Conservation (phyloP, 208 protist species). For the Entamoeba histolytica region DNA sequence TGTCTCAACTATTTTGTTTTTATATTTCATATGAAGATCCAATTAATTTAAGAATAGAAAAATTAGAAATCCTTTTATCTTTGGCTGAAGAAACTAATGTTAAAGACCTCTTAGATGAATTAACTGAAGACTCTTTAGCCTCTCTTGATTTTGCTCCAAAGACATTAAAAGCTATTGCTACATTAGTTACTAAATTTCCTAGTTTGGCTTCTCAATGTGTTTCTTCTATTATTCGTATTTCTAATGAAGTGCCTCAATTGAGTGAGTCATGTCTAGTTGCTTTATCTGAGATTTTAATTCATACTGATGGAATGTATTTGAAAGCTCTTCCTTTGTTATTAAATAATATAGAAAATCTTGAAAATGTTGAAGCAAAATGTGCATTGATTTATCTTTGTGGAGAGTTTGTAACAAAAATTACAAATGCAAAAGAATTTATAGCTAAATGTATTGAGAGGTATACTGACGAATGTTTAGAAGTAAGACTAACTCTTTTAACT, state of each 20-base stretch:
- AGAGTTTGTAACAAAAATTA: neutral
- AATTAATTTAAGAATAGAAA: conserved; percentile 24
- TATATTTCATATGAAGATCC: conserved; percentile 25
- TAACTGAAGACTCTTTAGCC: neutral
- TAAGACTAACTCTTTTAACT: neutral
- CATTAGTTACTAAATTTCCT: neutral
- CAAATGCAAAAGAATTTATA: neutral
- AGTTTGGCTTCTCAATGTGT: neutral
- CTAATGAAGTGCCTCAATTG: neutral
- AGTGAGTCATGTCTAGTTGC: neutral
- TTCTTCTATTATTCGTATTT: neutral
- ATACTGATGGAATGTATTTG: neutral
- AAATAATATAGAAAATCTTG: neutral
- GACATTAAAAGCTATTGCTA: neutral
- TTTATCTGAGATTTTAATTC: neutral
- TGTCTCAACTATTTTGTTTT: neutral
- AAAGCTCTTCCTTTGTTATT: neutral
- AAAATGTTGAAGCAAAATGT: neutral
- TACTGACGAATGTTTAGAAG: neutral
- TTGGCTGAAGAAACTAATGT: conserved; percentile 2
- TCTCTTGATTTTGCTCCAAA: neutral
- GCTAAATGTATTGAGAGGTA: neutral
- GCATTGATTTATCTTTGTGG: neutral
- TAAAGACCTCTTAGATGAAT: neutral
- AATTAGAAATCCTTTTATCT: conserved; percentile 16